These are phyloP conservation scores for Rhododendron mucronatum DNA, from an alignment of 148 eudicot species.

Conservation along the genomic window DNA sequence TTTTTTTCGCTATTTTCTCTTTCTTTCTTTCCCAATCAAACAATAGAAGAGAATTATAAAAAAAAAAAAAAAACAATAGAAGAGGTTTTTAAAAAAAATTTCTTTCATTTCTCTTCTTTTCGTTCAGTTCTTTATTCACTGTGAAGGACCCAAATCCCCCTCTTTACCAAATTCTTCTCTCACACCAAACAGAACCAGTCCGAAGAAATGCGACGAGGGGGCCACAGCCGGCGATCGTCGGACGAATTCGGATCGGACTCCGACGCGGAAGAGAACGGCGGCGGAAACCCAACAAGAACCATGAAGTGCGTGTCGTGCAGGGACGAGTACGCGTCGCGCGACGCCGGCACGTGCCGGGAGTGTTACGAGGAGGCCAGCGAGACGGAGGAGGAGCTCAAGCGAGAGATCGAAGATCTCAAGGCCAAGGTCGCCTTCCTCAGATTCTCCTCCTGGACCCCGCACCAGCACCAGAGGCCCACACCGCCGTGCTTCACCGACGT, in stretches of 20 bases:
- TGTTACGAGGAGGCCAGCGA: conserved; percentile 91
- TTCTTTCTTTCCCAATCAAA: no score
- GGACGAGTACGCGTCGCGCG: conserved; percentile 42
- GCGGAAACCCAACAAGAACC: neutral
- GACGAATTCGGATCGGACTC: neutral
- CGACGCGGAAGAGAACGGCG: neutral
- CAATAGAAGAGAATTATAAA: no score
- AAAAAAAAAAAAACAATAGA: no score
- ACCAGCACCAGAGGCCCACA: neutral
- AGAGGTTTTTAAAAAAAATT: no score
- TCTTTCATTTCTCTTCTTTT: no score
- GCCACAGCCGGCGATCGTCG: neutral
- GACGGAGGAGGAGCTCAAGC: conserved; percentile 72
- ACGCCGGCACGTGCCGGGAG: conserved; percentile 84
- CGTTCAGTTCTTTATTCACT: neutral
- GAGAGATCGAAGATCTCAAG: conserved; percentile 74
- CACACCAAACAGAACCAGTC: neutral
- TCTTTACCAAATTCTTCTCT: neutral
- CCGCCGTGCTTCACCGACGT: conserved; percentile 51
- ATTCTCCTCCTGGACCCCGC: conserved; percentile 23
- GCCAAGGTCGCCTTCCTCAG: conserved; percentile 58
- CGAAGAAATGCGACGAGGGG: neutral
- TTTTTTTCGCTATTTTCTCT: no score
- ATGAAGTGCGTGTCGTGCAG: conserved; percentile 64
- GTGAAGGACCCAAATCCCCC: neutral